Conservation (phyloP, 345 rosid species). For the Physaria fendleri region DNA sequence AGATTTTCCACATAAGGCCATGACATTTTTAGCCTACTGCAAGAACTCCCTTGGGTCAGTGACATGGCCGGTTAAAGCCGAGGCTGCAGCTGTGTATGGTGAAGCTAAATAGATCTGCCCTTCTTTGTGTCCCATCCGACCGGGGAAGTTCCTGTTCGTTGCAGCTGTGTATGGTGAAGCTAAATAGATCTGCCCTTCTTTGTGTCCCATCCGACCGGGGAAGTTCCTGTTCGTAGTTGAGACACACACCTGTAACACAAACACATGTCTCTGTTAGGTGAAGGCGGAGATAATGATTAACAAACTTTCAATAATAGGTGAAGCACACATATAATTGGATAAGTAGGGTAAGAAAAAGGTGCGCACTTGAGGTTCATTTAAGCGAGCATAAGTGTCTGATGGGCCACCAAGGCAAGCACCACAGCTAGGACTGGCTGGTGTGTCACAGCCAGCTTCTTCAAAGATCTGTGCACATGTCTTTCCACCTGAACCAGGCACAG, state of each 20-base stretch:
- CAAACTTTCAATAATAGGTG: too few relatives aligned
- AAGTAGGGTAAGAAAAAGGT: too few relatives aligned
- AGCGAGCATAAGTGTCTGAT: conserved; percentile 81
- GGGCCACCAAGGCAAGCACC: conserved; percentile 99
- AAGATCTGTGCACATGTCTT: conserved; percentile 96
- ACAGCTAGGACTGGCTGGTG: conserved; percentile 93
- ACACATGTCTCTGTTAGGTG: too few relatives aligned
- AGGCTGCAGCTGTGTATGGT: conserved; percentile 93
- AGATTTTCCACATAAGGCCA: neutral
- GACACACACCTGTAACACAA: conserved; percentile 29
- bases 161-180: too few relatives aligned
- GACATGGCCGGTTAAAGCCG: conserved; percentile 88
- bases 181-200: too few relatives aligned
- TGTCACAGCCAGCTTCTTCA: conserved; percentile 97
- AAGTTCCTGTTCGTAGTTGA: conserved; percentile 70
- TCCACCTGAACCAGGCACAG: conserved; percentile 94
- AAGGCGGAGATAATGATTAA: too few relatives aligned
- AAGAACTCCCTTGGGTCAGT: conserved; percentile 98
- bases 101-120: conserved; percentile 96
- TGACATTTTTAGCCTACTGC: conserved; percentile 38
- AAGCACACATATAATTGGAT: too few relatives aligned
- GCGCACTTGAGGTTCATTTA: conserved; percentile 79
- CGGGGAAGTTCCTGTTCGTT: conserved; percentile 99
- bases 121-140: conserved; percentile 99
- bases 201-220: too few relatives aligned